Evolutionary conservation across 2,329 filamentous ascomycete genomes (phyloP), one percentile per base, ranked within the genome.

Genomic region (Rhynchosporium graminicola): DNA sequence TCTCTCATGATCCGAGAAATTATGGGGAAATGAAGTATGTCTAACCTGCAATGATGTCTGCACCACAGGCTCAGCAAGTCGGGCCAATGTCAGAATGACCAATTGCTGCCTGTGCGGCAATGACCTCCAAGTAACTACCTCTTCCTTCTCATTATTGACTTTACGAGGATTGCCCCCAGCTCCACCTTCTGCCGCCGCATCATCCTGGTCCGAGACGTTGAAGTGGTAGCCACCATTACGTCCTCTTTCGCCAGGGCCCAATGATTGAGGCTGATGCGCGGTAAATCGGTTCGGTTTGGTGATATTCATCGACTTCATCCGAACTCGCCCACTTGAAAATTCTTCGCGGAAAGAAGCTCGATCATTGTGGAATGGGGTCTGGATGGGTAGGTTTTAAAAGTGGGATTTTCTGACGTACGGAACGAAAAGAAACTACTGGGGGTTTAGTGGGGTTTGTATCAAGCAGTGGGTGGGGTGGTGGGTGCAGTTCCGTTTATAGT

Each of bases 1-100:
- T 36, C 33, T 36, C 6, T 36, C 5, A 36, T 36, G 9, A 5
- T 36, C 33, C 9, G 9, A 6, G 5, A 36, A 36, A 36, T 5
- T 36, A 36, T 10, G 9, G 9, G 9, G 12, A 55, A n/a, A 54
- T 55, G 7, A 45, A n/a, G 7, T 3, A 90, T n/a, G 3, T 54
- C 63, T 45, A 40, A 69, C 67, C 58, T 66, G 67, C 55, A 71
- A 64, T 3, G 87, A 90, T 0, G 90, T 92, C 72, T 94, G 89
- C 0, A 90, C 89, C 47, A 96, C 78, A 2, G 92, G 92, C 73
- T 96, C 92, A 10, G 89, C 91, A 28, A 96, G 79, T 33, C 92
- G 86, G 8, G 91, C 88, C 50, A 96, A 77, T 0, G 89, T 92
- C 56, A 96, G 81, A 62, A 96, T 87, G 36, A 88, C 77, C 26